phyloP scores from a whole-genome alignment of 139 green algal species.

The Limnomonas spitsbergensis region DNA sequence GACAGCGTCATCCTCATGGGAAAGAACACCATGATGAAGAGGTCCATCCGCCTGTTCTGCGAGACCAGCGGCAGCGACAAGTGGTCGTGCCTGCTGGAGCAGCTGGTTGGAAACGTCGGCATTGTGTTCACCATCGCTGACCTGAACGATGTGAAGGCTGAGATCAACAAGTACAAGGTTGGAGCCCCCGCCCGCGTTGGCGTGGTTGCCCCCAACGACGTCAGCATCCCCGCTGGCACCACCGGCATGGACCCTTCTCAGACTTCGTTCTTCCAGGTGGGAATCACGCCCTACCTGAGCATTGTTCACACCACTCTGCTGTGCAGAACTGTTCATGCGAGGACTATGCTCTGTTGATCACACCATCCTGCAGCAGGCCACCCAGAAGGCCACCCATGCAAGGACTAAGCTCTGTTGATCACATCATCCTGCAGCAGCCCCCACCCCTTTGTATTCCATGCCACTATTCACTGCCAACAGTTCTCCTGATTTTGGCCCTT shows the following conservation, averaged over 20 bases:
- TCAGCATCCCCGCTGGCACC: conserved; percentile 82
- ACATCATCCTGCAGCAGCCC: no score
- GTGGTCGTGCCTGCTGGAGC: conserved; percentile 79
- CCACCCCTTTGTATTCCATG: no score
- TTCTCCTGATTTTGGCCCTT: no score
- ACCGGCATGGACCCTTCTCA: conserved; percentile 98
- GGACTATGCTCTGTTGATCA: no score
- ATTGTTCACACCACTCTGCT: no score
- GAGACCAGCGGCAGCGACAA: conserved; percentile 85
- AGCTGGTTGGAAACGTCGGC: conserved; percentile 96
- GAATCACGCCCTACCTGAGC: no score
- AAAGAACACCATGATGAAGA: conserved; percentile 99
- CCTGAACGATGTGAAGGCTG: conserved; percentile 42
- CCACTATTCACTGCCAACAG: no score
- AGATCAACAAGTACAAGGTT: conserved; percentile 87
- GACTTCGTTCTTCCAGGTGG: conserved; percentile 97
- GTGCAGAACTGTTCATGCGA: no score
- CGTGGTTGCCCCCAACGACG: conserved; percentile 83
- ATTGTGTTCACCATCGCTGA: conserved; percentile 90
- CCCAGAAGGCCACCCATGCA: no score
- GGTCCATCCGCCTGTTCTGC: conserved; percentile 89
- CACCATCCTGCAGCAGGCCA: no score
- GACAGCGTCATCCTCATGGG: conserved; percentile 94
- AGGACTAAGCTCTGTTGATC: no score
- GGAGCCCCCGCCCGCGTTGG: conserved; percentile 89